Percentiles rank a stretch among this genome's conserved stretches.
Conservation (phyloP, 306 rosid species). For the Argentina anserina region DNA sequence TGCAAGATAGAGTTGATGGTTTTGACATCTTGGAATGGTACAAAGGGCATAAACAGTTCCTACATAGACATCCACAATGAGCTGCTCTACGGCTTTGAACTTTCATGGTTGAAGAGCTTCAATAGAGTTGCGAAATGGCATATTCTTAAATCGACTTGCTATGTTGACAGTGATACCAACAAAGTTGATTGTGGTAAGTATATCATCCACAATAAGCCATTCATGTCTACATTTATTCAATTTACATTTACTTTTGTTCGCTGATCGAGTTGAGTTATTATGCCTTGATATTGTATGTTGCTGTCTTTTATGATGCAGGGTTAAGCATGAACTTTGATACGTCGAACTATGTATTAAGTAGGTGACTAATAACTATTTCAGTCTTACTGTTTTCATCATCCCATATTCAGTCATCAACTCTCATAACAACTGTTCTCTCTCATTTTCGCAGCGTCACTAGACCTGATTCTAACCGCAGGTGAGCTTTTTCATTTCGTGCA, state of each 20-base stretch:
- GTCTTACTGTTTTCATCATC: too few relatives aligned
- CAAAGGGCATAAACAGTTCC: not conserved
- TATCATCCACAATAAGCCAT: too few relatives aligned
- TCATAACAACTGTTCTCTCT: not conserved
- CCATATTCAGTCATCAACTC: not conserved
- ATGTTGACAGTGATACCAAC: not conserved
- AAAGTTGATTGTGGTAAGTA: not conserved
- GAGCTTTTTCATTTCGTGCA: not conserved
- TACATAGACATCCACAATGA: slow-evolving; percentile 14
- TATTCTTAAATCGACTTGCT: not conserved
- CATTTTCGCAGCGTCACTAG: not conserved
- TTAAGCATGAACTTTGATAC: too few relatives aligned
- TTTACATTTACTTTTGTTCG: too few relatives aligned
- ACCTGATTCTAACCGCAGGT: not conserved
- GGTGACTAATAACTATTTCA: too few relatives aligned
- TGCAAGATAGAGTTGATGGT: not conserved
- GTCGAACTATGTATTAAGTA: too few relatives aligned
- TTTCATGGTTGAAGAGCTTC: slow-evolving; percentile 14
- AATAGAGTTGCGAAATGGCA: too few relatives aligned
- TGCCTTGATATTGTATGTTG: too few relatives aligned
- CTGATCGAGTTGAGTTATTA: too few relatives aligned
- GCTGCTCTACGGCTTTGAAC: slow-evolving; percentile 20
- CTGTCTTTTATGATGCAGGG: too few relatives aligned
- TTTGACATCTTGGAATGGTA: not conserved
- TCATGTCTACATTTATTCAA: too few relatives aligned